Conservation (phyloP, 352 stramenopile species). For the Pythium rishiriense region DNA sequence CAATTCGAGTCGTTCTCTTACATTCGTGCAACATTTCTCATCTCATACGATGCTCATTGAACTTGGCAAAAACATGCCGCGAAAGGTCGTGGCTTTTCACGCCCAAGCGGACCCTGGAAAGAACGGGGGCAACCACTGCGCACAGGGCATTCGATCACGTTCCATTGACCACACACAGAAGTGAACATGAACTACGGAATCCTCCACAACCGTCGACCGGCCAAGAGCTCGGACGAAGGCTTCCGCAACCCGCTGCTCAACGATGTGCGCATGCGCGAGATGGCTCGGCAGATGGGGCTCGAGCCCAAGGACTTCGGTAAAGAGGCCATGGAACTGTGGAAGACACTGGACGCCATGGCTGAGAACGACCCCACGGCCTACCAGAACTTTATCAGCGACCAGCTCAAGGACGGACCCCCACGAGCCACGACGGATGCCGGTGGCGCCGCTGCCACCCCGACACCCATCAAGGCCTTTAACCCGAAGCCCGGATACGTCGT, state of each 20-base stretch:
- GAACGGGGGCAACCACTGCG: background rate
- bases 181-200: conserved; percentile 90
- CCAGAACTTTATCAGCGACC: conserved; percentile 80
- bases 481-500: conserved; percentile 73
- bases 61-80: conserved; percentile 4
- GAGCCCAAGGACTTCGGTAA: conserved; percentile 61
- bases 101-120: background rate
- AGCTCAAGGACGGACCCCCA: conserved; percentile 69
- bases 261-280: conserved; percentile 69
- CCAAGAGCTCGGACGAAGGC: conserved; percentile 22
- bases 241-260: conserved; percentile 41
- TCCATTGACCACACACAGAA: background rate
- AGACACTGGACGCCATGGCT: conserved; percentile 74
- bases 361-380: conserved; percentile 67
- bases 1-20: background rate
- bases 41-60: background rate
- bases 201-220: conserved; percentile 70
- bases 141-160: background rate
- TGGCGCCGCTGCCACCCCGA: conserved; percentile 3
- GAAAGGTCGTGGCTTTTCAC: conserved; percentile 28
- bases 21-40: conserved; percentile 25
- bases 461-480: conserved; percentile 46
- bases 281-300: conserved; percentile 84
- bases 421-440: background rate
- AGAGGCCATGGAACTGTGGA: conserved; percentile 70